Percentiles rank a stretch among this genome's conserved stretches.
These are phyloP conservation scores for Lasiosphaeris hirsuta DNA, from an alignment of 495 filamentous ascomycete species.

Conservation along the genomic window DNA sequence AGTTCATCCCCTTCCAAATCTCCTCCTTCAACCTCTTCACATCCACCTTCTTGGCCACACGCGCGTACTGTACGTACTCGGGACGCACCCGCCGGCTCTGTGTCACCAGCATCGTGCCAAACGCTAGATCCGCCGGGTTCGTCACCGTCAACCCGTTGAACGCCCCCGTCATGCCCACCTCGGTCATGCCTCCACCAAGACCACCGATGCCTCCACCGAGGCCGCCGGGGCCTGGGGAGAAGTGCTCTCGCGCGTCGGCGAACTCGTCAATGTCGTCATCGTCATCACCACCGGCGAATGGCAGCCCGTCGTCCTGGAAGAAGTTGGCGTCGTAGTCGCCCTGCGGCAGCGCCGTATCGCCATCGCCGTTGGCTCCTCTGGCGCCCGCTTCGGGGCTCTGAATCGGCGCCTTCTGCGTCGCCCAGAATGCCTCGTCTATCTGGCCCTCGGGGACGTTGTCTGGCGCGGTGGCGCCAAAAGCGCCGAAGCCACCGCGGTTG, in stretches of 20 bases:
- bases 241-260: conserved; percentile 85
- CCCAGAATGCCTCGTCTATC: conserved; percentile 96
- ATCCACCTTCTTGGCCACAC: conserved; percentile 98
- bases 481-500: conserved; percentile 32
- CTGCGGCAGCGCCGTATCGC: conserved; percentile 47
- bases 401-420: conserved; percentile 61
- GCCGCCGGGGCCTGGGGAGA: conserved; percentile 69
- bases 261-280: conserved; percentile 75
- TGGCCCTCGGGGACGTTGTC: conserved; percentile 62
- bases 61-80: conserved; percentile 94
- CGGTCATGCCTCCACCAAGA: conserved; percentile 32
- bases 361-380: conserved; percentile 18
- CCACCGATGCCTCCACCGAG: conserved; percentile 47
- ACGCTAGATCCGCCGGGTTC: conserved; percentile 58
- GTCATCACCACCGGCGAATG: conserved; percentile 66
- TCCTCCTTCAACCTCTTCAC: conserved; percentile 91
- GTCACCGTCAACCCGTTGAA: conserved; percentile 48
- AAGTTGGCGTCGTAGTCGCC: conserved; percentile 95
- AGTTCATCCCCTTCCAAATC: conserved; percentile 86
- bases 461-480: conserved; percentile 30
- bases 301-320: conserved; percentile 91
- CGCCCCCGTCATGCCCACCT: conserved; percentile 45
- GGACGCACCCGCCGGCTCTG: conserved; percentile 76
- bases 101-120: conserved; percentile 91
- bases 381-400: conserved; percentile 17